Conservation (phyloP, 31 red algal genomes). For the Endocladia muricata region DNA sequence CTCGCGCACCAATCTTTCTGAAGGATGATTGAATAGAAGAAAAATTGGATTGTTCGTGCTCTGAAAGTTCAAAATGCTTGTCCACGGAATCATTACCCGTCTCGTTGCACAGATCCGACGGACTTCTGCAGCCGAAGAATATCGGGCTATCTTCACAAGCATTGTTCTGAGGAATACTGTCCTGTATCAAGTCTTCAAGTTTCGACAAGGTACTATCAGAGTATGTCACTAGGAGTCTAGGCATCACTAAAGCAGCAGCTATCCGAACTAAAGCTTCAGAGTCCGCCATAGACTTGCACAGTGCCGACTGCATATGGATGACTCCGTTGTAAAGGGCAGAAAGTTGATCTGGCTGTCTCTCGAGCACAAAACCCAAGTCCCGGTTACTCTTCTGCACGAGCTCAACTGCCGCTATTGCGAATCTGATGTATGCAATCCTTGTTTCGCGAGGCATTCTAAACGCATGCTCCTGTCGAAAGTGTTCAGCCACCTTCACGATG, state of each 20-base stretch:
- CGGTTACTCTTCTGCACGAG: background rate
- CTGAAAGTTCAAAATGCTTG: conserved; percentile 8
- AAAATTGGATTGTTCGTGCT: background rate
- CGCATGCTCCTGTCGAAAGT: conserved; percentile 45
- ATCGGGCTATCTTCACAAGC: conserved; percentile 1
- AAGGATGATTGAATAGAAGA: conserved; percentile 13
- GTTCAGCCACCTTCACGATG: conserved; percentile 37
- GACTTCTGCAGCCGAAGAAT: background rate
- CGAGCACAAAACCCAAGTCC: background rate
- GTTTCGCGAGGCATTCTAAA: conserved; percentile 57
- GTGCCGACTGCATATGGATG: background rate
- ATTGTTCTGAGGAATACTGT: conserved; percentile 16
- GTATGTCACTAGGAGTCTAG: background rate
- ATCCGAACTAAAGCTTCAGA: conserved; percentile 19
- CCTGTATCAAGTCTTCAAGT: conserved; percentile 2
- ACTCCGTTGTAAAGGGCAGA: background rate
- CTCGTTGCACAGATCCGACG: background rate
- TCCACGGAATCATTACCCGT: background rate
- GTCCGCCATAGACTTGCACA: conserved; percentile 16
- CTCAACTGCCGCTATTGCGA: conserved; percentile 36
- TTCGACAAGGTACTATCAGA: background rate
- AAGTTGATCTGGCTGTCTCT: background rate
- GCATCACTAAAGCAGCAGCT: conserved; percentile 3
- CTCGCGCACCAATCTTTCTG: conserved; percentile 7
- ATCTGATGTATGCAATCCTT: conserved; percentile 26